phyloP scores from a whole-genome alignment of 495 filamentous ascomycete genomes.

The Penicillium herquei region DNA sequence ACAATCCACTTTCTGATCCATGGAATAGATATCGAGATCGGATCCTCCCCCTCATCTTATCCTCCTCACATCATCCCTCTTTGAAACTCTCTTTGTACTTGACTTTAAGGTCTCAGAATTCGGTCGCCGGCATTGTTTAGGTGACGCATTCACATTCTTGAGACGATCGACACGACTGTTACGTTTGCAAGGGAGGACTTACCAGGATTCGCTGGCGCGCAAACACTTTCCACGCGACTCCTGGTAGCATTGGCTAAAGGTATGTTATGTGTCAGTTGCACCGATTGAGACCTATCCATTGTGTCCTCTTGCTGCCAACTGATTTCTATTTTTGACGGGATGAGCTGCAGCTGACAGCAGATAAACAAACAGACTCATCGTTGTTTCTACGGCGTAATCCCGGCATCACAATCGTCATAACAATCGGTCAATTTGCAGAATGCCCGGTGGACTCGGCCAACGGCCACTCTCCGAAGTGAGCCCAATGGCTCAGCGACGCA shows the following conservation, averaged over 20 bases:
- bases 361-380: neutral
- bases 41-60: conserved; percentile 24
- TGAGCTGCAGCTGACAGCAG: conserved; percentile 13
- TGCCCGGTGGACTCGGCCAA: conserved; percentile 41
- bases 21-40: conserved; percentile 30
- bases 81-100: conserved; percentile 10
- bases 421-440: conserved; percentile 24
- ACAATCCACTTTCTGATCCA: conserved; percentile 29
- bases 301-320: neutral
- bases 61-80: conserved; percentile 21
- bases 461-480: conserved; percentile 56
- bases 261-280: conserved; percentile 15
- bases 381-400: neutral
- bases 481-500: conserved; percentile 56
- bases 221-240: conserved; percentile 20
- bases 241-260: conserved; percentile 19
- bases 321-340: neutral
- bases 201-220: conserved; percentile 17
- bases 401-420: neutral
- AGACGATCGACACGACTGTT: conserved; percentile 36
- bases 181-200: conserved; percentile 9
- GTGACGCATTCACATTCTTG: conserved; percentile 27
- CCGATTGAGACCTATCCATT: neutral
- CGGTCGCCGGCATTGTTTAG: conserved; percentile 9
- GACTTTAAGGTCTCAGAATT: neutral